Evolutionary conservation across 768 basidiomycete species (phyloP), one percentile per base, ranked within the genome.

Genomic region (Lepiota brunneoincarnata): DNA sequence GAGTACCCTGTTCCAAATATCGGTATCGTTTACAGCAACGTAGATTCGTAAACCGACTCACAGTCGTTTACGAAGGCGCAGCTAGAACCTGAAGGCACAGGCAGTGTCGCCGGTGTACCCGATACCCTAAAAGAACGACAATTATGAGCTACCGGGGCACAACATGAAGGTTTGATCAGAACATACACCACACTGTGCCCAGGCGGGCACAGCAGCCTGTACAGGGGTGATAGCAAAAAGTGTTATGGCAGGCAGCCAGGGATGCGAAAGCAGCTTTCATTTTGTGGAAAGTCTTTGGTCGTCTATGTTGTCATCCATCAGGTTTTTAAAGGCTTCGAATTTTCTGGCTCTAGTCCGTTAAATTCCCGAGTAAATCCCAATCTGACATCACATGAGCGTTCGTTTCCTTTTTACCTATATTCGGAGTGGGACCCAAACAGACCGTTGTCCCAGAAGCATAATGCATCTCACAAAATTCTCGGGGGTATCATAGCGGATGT

Each of bases 131-230:
- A 41, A 4, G n/a, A n/a, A 38, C 11, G 17, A 43, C 21, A 49
- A 14, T n/a, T 50, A n/a, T 42, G n/a, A 38, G 38, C 14, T 49
- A 15, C n/a, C n/a, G 21, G n/a, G 2, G n/a, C 51, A 10, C 9
- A 14, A 18, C 14, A 24, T 10, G 17, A 34, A 45, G 36, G 11
- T 11, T 4, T 50, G 10, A 15, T n/a, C 24, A 56, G 62, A 59
- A 58, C 67, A 21, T 60, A 72, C 73, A 43, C 76, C 78, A 64
- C 78, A 80, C 59, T 80, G 78, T 4, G 76, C 77, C 63, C 68
- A 80, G 45, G 74, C 69, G 28, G 72, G 58, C 35, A 74, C 70
- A 9, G 66, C 60, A 54, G 50, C 52, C 10, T 51, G n/a, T 15
- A 62, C 69, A 7, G 63, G 57, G 15, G 60, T 49, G 44, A 60